phyloP scores from a whole-genome alignment of 169 alveolate genomes.

The Pseudocohnilembus persalinus region DNA sequence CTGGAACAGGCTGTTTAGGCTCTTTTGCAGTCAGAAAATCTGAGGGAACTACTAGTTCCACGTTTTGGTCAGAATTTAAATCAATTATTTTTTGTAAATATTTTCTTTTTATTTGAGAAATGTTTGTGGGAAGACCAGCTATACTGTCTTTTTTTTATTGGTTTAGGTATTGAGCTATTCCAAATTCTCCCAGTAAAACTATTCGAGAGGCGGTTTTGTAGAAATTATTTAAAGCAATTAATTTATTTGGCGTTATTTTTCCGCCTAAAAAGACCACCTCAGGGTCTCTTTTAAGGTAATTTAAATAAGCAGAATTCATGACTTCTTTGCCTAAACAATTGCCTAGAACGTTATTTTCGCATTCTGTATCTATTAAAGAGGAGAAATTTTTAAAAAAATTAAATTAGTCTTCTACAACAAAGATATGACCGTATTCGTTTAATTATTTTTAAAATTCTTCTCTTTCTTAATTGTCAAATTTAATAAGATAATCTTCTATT shows the following conservation, averaged over 20 bases:
- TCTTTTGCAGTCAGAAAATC: neutral
- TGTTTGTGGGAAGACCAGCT: neutral
- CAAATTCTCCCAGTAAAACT: slow-evolving; percentile 6
- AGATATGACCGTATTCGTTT: neutral
- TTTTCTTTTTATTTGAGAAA: neutral
- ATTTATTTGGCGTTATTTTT: neutral
- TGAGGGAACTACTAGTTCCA: neutral
- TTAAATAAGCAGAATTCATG: neutral
- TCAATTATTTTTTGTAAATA: neutral
- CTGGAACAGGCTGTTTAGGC: neutral
- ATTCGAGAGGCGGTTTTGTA: neutral
- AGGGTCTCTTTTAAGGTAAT: neutral
- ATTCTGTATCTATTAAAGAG: neutral
- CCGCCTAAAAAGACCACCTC: slow-evolving; percentile 17
- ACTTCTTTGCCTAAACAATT: neutral
- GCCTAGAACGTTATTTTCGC: slow-evolving; percentile 13
- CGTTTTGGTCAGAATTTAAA: neutral
- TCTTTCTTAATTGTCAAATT: slow-evolving; percentile 1
- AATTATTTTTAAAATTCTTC: neutral
- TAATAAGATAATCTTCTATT: slow-evolving; percentile 1
- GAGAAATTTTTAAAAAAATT: slow-evolving; percentile 16
- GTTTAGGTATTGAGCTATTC: neutral
- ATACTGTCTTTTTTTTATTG: neutral
- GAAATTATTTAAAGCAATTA: slow-evolving; percentile 1
- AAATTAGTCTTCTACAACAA: slow-evolving; percentile 4